These are phyloP conservation scores for Ophiocordyceps camponoti-saundersi DNA, from an alignment of 2,329 filamentous ascomycete genomes.

Conservation along the genomic window DNA sequence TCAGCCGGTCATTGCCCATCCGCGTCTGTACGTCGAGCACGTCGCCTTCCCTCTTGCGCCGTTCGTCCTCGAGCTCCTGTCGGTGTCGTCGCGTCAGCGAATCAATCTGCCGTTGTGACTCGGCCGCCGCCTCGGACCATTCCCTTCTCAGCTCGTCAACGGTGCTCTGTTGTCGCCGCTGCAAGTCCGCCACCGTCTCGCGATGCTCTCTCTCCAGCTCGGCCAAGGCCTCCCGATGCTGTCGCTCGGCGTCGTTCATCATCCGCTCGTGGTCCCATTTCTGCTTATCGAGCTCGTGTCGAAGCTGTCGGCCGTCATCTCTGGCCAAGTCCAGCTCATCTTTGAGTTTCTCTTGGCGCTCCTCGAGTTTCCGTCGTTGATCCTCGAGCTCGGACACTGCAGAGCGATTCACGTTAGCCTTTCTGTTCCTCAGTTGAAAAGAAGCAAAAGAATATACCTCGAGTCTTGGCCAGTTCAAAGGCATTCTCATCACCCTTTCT, in stretches of 20 bases:
- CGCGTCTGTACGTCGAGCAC: slow-evolving; percentile 44
- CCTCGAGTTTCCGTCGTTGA: slow-evolving; percentile 26
- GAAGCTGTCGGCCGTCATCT: slow-evolving; percentile 17
- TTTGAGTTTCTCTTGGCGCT: slow-evolving; percentile 34
- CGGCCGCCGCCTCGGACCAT: slow-evolving; percentile 29
- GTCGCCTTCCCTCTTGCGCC: slow-evolving; percentile 39
- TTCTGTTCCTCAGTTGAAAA: background rate
- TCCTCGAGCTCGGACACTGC: slow-evolving; percentile 31
- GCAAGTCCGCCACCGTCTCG: slow-evolving; percentile 16
- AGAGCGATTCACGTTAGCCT: slow-evolving; percentile 3
- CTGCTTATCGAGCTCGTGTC: slow-evolving; percentile 18
- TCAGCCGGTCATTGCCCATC: slow-evolving; percentile 33
- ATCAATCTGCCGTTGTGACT: slow-evolving; percentile 52
- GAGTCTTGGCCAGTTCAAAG: slow-evolving; percentile 54
- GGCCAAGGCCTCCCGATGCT: slow-evolving; percentile 17
- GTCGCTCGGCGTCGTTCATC: slow-evolving; percentile 31
- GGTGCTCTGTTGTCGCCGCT: slow-evolving; percentile 15
- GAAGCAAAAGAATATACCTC: slow-evolving; percentile 40
- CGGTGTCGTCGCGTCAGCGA: slow-evolving; percentile 45
- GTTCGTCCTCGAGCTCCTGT: slow-evolving; percentile 49
- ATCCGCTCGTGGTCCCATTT: slow-evolving; percentile 25
- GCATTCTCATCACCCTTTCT: slow-evolving; percentile 57
- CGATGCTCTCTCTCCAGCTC: slow-evolving; percentile 25
- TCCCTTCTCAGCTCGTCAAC: slow-evolving; percentile 26
- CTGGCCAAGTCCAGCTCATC: slow-evolving; percentile 38